Base-by-base conservation (phyloP, 192 early-diverging fungal species). In the Oehlia diaphana region DNA sequence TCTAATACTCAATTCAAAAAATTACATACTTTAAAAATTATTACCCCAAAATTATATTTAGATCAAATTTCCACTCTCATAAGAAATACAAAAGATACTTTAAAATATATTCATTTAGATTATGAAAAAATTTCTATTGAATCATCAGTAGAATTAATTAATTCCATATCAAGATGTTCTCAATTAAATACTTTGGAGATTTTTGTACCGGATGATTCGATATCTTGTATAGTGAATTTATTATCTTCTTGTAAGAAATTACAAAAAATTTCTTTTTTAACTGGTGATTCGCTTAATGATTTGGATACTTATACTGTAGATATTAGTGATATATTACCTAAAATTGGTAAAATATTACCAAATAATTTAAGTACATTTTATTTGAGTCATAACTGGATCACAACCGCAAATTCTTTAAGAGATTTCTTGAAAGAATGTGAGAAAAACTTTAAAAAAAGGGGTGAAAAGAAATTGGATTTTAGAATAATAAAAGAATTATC, bases 311-410 rank as follows among this genome's bases (percentile, higher is more conserved):
- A 28, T 13, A 65, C 64, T 13, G 3, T 65, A 14, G 28, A 65
- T 65, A 31, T 65, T 65, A 28, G 23, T 28, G 28, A 65, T 4
- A 2, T 28, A 28, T 65, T 65, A 65, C 26, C 64, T 6, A 31
- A 65, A 65, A 65, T 65, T 10, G 64, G 64, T 65, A 65, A 65
- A 65, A 31, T 65, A 12, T 65, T 65, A 65, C 64, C 64, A 12
- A 23, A 13, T 28, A 65, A 28, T 28, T 65, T 65, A 65, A 23
- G 13, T 65, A 28, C 9, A 23, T 65, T 65, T 65, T 13, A 28
- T 3, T 19, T 65, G 26, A 65, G 64, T 65, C 28, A 65, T 65
- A 65, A 65, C 6, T 65, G 64, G 64, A 26, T 28, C 26, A 12
- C 13, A 7, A 31, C 64, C 10, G 64, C 13, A 23, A 12, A 65